Conservation (phyloP, 495 filamentous ascomycete species). For the Lophiotrema nucula region DNA sequence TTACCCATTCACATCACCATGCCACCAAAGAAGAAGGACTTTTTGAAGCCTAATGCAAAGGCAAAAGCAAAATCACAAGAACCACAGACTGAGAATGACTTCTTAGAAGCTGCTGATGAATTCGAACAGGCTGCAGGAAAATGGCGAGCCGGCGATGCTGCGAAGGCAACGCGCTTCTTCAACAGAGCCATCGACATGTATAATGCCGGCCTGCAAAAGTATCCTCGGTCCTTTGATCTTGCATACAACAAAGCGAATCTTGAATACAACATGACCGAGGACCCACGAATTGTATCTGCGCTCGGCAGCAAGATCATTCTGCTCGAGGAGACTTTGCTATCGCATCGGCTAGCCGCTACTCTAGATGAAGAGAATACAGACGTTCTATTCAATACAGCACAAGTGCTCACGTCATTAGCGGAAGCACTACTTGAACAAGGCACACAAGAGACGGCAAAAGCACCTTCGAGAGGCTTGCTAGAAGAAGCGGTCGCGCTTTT, state of each 20-base stretch:
- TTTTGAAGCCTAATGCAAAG: slow-evolving; percentile 18
- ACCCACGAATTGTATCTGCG: slow-evolving; percentile 55
- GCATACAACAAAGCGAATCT: slow-evolving; percentile 72
- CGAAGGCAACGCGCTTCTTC: slow-evolving; percentile 67
- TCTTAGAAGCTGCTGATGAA: slow-evolving; percentile 62
- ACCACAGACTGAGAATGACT: slow-evolving; percentile 62
- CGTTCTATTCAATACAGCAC: slow-evolving; percentile 66
- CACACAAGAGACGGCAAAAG: slow-evolving; percentile 42
- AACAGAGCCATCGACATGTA: slow-evolving; percentile 64
- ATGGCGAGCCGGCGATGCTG: slow-evolving; percentile 66
- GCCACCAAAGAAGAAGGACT: slow-evolving; percentile 28
- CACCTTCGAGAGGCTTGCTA: slow-evolving; percentile 46
- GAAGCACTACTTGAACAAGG: slow-evolving; percentile 55
- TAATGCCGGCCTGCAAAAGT: slow-evolving; percentile 57
- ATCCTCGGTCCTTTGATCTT: slow-evolving; percentile 62
- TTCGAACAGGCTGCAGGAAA: slow-evolving; percentile 70
- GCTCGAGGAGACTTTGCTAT: slow-evolving; percentile 56
- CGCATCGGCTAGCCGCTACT: slow-evolving; percentile 58
- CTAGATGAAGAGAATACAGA: slow-evolving; percentile 63
- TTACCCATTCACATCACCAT: no score
- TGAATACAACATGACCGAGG: slow-evolving; percentile 64
- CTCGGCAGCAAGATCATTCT: slow-evolving; percentile 53
- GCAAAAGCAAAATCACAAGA: slow-evolving; percentile 40
- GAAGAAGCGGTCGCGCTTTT: slow-evolving; percentile 65
- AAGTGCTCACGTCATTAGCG: slow-evolving; percentile 64